These are phyloP conservation scores for Bisporella sp. DNA, from an alignment of 2,329 filamentous ascomycete genomes.

Conservation along the genomic window DNA sequence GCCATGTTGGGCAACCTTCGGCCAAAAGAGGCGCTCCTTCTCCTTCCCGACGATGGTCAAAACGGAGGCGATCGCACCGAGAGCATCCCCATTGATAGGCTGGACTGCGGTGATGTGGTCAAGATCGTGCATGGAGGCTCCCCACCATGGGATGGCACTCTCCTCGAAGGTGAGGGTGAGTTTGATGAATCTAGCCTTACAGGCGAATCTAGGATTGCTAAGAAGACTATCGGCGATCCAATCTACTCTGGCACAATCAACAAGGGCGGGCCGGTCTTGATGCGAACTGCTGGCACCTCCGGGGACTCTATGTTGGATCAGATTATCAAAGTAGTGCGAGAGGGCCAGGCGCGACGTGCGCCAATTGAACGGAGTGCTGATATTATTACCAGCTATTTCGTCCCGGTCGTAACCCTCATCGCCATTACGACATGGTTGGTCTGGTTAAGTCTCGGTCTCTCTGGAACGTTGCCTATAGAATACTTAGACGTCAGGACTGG, in stretches of 20 bases:
- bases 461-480: conserved; percentile 46
- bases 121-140: conserved; percentile 72
- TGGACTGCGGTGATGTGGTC: conserved; percentile 68
- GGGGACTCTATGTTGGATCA: conserved; percentile 73
- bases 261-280: conserved; percentile 53
- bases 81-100: conserved; percentile 41
- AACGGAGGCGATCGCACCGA: background rate
- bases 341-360: conserved; percentile 68
- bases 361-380: conserved; percentile 72
- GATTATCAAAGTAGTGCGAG: conserved; percentile 69
- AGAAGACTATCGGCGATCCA: conserved; percentile 54
- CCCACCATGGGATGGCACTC: conserved; percentile 72
- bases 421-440: conserved; percentile 64
- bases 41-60: conserved; percentile 36
- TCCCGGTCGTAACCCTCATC: conserved; percentile 62
- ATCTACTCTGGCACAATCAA: conserved; percentile 73
- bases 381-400: conserved; percentile 66
- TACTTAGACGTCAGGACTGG: conserved; percentile 49
- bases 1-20: conserved; percentile 70
- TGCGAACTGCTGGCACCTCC: conserved; percentile 56
- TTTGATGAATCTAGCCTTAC: conserved; percentile 93
- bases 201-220: conserved; percentile 63
- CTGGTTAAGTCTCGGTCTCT: conserved; percentile 60
- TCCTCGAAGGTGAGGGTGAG: conserved; percentile 54
- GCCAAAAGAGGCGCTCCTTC: conserved; percentile 67